Conservation (phyloP, 768 basidiomycete species). For the Hydnomerulius pinastri region DNA sequence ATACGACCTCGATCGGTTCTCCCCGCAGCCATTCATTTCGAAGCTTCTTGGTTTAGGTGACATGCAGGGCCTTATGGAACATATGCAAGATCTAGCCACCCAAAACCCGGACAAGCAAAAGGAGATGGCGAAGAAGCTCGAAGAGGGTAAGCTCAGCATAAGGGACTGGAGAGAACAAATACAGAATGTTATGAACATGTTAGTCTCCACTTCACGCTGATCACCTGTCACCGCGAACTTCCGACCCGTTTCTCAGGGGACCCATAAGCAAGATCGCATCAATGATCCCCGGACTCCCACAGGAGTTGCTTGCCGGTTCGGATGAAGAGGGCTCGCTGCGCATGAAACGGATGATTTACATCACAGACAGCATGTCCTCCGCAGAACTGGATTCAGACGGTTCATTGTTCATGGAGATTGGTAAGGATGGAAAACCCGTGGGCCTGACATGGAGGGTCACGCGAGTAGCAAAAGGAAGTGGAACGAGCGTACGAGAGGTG, state of each 20-base stretch:
- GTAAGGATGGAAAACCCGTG: constrained; percentile 79
- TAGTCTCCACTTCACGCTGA: constrained; percentile 28
- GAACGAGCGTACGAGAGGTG: constrained; percentile 95
- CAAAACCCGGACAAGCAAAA: constrained; percentile 97
- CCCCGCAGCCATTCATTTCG: constrained; percentile 95
- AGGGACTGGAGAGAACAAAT: constrained; percentile 98
- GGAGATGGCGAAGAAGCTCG: constrained; percentile 96
- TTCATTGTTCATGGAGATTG: constrained; percentile 80
- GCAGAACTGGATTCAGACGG: constrained; percentile 95
- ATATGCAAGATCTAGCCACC: constrained; percentile 94
- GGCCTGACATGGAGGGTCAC: constrained; percentile 90
- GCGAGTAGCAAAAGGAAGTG: constrained; percentile 90
- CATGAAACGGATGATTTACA: constrained; percentile 98
- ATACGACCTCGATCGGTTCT: constrained; percentile 94
- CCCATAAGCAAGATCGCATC: constrained; percentile 97
- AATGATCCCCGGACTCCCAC: constrained; percentile 97
- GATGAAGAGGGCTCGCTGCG: constrained; percentile 90
- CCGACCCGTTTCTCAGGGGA: constrained; percentile 60
- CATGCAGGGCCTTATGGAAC: constrained; percentile 95
- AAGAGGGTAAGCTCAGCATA: constrained; percentile 96
- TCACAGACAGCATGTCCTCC: constrained; percentile 97
- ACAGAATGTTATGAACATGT: constrained; percentile 98
- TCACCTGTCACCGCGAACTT: constrained; percentile 8
- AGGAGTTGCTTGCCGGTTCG: constrained; percentile 86
- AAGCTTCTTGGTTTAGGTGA: constrained; percentile 96